Evolutionary conservation across 2,329 filamentous ascomycete species (phyloP).

Genomic region (Sordariomycetes sp.): DNA sequence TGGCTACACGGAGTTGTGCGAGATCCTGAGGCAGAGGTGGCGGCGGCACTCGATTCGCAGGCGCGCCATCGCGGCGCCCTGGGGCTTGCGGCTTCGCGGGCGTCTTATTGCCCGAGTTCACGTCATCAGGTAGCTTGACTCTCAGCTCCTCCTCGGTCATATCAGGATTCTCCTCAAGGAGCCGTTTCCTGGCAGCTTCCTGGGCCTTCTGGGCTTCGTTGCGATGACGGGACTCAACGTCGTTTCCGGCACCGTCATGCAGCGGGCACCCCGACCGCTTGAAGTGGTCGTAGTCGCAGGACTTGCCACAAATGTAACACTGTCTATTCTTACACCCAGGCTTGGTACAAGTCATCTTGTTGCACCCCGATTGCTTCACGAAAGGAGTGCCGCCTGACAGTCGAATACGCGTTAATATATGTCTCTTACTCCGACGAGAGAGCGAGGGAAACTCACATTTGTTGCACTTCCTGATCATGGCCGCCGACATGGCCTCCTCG

Average conservation of each 20-base stretch:
- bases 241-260: conserved; percentile 30
- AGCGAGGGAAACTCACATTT: conserved; percentile 28
- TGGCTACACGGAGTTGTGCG: too few relatives aligned
- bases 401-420: too few relatives aligned
- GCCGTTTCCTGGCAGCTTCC: conserved; percentile 39
- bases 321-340: conserved; percentile 38
- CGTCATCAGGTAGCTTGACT: not conserved
- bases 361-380: conserved; percentile 70
- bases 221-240: conserved; percentile 44
- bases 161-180: not conserved
- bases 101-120: not conserved
- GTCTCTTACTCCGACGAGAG: too few relatives aligned
- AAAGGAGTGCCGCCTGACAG: conserved; percentile 54
- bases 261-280: not conserved
- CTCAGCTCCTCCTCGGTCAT: not conserved
- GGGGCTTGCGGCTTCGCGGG: not conserved
- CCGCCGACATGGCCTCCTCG: conserved; percentile 77
- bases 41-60: too few relatives aligned
- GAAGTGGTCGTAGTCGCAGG: conserved; percentile 62
- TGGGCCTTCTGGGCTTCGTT: conserved; percentile 54
- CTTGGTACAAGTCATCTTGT: conserved; percentile 68
- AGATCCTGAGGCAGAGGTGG: too few relatives aligned
- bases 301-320: conserved; percentile 64
- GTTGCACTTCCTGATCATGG: conserved; percentile 68
- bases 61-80: not conserved